These are phyloP conservation scores for Myxozyma neotropica DNA, from an alignment of 805 yeast species.

Conservation along the genomic window DNA sequence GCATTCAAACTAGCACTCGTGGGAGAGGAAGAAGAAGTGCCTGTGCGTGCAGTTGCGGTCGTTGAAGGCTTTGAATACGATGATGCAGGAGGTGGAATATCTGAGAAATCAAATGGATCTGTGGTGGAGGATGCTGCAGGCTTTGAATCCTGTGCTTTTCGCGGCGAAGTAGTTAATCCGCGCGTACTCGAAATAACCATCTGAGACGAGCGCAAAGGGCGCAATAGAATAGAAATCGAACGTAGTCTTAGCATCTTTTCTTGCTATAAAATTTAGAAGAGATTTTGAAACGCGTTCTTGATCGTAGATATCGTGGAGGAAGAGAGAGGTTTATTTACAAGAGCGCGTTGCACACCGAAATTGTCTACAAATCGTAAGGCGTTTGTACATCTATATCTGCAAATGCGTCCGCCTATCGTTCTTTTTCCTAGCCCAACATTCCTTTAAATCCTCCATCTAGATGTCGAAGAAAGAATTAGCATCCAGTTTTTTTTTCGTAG, in stretches of 20 bases:
- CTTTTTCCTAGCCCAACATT: conserved; percentile 63
- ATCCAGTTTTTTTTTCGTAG: neutral
- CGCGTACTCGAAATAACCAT: neutral
- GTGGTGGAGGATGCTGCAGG: neutral
- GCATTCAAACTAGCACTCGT: neutral
- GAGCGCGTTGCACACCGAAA: neutral
- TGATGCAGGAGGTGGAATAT: neutral
- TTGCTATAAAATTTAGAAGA: neutral
- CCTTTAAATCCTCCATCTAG: conserved; percentile 58
- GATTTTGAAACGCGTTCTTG: no score
- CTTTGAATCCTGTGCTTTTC: neutral
- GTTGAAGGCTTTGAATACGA: neutral
- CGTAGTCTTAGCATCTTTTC: neutral
- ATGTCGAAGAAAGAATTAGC: neutral
- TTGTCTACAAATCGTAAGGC: neutral
- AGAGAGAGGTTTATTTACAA: neutral
- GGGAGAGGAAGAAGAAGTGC: neutral
- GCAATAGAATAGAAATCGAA: neutral
- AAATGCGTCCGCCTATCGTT: conserved; percentile 51
- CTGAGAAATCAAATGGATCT: conserved; percentile 9
- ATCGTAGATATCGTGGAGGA: no score
- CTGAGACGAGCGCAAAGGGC: neutral
- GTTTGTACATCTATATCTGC: neutral
- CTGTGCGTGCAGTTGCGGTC: no score
- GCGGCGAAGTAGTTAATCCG: neutral